These are phyloP conservation scores for Citrus inodora DNA, from an alignment of 345 rosid genomes.

Conservation along the genomic window DNA sequence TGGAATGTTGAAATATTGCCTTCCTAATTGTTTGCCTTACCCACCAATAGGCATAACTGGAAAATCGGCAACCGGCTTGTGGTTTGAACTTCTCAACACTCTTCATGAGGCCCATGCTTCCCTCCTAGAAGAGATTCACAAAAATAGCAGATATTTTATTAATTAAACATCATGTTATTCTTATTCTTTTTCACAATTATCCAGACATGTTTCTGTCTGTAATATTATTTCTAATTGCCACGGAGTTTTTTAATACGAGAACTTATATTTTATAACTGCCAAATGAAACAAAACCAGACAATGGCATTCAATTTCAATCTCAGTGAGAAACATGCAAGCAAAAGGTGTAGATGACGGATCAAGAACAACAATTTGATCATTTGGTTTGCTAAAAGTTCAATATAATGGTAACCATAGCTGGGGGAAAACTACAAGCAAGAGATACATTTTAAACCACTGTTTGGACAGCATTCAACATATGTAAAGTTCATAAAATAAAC, in stretches of 20 bases:
- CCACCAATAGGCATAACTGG: slow-evolving; percentile 94
- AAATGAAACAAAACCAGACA: not conserved
- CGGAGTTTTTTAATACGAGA: not conserved
- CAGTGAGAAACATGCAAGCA: not conserved
- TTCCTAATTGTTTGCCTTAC: slow-evolving; percentile 69
- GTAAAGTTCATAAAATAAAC: not conserved
- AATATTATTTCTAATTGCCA: not conserved
- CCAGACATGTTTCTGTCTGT: not conserved
- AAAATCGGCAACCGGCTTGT: slow-evolving; percentile 74
- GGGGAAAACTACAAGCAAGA: not conserved
- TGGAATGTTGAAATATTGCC: slow-evolving; percentile 74
- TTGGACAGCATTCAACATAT: not conserved
- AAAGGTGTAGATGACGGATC: not conserved
- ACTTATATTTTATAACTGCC: not conserved
- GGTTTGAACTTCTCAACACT: slow-evolving; percentile 89
- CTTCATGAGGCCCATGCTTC: slow-evolving; percentile 88
- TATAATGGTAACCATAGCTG: not conserved
- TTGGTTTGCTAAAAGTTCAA: not conserved
- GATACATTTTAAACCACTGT: not conserved
- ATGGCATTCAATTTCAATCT: not conserved
- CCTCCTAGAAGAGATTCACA: slow-evolving; percentile 47
- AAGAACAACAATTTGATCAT: not conserved
- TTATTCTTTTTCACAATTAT: not conserved
- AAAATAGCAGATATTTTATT: slow-evolving; percentile 8
- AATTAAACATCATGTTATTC: not conserved